Percentiles rank a stretch among this genome's conserved stretches.
phyloP scores from a whole-genome alignment of 768 basidiomycete genomes.

The Boletus coccyginus region DNA sequence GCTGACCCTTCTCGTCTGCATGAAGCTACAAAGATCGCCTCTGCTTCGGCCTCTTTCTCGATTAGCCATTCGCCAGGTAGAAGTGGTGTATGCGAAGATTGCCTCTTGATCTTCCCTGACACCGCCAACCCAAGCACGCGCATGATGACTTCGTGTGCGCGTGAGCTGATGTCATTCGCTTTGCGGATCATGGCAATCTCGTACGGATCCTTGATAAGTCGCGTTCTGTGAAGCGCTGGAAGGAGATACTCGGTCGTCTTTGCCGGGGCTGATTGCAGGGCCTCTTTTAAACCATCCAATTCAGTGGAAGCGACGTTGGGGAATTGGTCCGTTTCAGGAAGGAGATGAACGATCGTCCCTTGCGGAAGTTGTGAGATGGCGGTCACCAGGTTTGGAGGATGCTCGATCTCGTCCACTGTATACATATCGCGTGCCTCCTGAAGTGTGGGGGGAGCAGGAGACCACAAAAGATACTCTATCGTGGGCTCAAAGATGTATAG shows the following conservation, averaged over 20 bases:
- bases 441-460: constrained; percentile 73
- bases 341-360: constrained; percentile 61
- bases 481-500: constrained; percentile 81
- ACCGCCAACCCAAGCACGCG: constrained; percentile 78
- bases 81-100: constrained; percentile 41
- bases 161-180: constrained; percentile 84
- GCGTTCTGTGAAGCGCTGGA: constrained; percentile 72
- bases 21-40: constrained; percentile 88
- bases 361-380: constrained; percentile 47
- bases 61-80: constrained; percentile 86
- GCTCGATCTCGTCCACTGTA: constrained; percentile 58
- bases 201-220: constrained; percentile 70
- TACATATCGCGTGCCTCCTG: constrained; percentile 52
- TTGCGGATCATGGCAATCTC: constrained; percentile 76
- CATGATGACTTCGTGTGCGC: constrained; percentile 93
- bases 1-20: constrained; percentile 85
- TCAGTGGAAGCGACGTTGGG: constrained; percentile 8
- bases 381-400: constrained; percentile 44
- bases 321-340: constrained; percentile 41
- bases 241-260: constrained; percentile 52
- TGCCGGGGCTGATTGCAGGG: neutral
- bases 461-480: constrained; percentile 82
- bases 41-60: constrained; percentile 90
- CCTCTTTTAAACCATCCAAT: constrained; percentile 6
- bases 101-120: constrained; percentile 49